A percentile compares a stretch with the other conserved stretches of the same genome.
Conservation (phyloP, 768 basidiomycete genomes). For the Boletus insuetus region DNA sequence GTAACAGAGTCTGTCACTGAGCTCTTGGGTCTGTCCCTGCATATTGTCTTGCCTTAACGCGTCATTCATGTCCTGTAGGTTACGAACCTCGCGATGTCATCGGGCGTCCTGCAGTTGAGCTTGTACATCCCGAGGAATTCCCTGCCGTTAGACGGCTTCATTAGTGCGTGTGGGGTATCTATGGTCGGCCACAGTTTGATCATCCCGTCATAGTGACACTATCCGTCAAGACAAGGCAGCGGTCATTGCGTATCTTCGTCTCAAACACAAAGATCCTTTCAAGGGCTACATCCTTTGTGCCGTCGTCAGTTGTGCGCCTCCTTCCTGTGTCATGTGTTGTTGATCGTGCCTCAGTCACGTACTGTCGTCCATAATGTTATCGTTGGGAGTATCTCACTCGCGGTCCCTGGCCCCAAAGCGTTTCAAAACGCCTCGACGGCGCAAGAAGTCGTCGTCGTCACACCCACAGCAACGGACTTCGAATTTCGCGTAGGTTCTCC, state of each 20-base stretch:
- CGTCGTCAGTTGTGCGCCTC: slow-evolving; percentile 49
- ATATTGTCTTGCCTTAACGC: background rate
- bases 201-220: slow-evolving; percentile 51
- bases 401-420: slow-evolving; percentile 69
- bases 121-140: slow-evolving; percentile 82
- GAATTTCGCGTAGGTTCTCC: slow-evolving; percentile 47
- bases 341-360: slow-evolving; percentile 40
- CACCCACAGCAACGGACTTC: slow-evolving; percentile 53
- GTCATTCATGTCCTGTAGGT: slow-evolving; percentile 38
- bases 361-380: slow-evolving; percentile 73
- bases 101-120: slow-evolving; percentile 64
- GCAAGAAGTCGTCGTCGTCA: slow-evolving; percentile 74
- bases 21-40: slow-evolving; percentile 47
- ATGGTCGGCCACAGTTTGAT: background rate
- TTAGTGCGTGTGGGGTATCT: slow-evolving; percentile 43
- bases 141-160: slow-evolving; percentile 63
- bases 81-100: slow-evolving; percentile 73
- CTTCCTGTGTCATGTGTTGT: background rate
- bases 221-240: slow-evolving; percentile 79
- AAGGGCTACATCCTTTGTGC: slow-evolving; percentile 74
- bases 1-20: slow-evolving; percentile 65
- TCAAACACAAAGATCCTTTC: slow-evolving; percentile 77
- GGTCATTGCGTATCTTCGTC: slow-evolving; percentile 71
- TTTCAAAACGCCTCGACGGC: slow-evolving; percentile 81
- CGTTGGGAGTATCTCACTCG: slow-evolving; percentile 78